A percentile compares a stretch with the other conserved stretches of the same genome.
These are phyloP conservation scores for Melaleuca quinquenervia DNA, from an alignment of 345 rosid genomes.

Conservation along the genomic window DNA sequence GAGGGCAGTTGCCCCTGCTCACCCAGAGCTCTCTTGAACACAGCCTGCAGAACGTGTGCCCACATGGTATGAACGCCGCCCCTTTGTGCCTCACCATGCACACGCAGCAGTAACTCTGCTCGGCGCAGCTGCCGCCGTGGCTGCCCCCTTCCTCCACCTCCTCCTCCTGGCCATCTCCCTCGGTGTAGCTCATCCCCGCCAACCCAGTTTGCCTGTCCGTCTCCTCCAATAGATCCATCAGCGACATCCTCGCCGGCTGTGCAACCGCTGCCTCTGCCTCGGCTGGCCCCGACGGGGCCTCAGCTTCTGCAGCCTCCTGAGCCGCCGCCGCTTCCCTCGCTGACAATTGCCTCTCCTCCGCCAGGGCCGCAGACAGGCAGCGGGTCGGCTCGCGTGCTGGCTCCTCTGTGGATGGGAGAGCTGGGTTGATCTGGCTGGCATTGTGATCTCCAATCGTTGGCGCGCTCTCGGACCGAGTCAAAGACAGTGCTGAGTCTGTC, in stretches of 20 bases:
- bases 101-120: constrained; percentile 59
- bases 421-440: neutral
- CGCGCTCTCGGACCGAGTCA: neutral
- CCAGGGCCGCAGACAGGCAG: constrained; percentile 27
- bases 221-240: constrained; percentile 85
- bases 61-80: constrained; percentile 80
- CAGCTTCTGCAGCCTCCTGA: constrained; percentile 7
- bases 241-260: constrained; percentile 56
- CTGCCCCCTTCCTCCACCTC: constrained; percentile 17
- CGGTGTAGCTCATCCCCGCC: constrained; percentile 43
- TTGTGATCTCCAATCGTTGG: neutral
- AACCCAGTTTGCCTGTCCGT: constrained; percentile 62
- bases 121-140: constrained; percentile 12
- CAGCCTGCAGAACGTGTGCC: constrained; percentile 81
- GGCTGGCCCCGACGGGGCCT: constrained; percentile 1
- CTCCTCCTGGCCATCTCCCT: constrained; percentile 9
- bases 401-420: neutral
- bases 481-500: neutral
- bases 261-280: neutral
- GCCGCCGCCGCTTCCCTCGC: constrained; percentile 40
- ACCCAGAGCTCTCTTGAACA: constrained; percentile 94
- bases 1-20: constrained; percentile 83
- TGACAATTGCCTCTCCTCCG: constrained; percentile 60
- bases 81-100: constrained; percentile 85
- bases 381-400: constrained; percentile 22